phyloP scores from a whole-genome alignment of 129 eudicot genomes.

The Tagetes patula region DNA sequence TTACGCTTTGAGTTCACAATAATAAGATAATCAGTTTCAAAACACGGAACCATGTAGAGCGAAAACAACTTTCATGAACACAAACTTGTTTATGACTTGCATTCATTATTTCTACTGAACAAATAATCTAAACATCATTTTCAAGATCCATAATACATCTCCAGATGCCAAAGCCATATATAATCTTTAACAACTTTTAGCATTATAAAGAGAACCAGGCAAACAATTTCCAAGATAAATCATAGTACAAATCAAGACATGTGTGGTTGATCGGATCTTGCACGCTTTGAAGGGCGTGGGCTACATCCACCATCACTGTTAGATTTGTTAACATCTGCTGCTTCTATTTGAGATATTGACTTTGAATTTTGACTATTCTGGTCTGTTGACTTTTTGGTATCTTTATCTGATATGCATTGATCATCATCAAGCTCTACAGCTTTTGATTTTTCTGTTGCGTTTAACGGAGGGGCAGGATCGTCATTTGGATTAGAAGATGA shows the following conservation, averaged over 20 bases:
- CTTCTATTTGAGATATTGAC: slow-evolving; percentile 30
- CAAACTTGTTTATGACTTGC: slow-evolving; percentile 27
- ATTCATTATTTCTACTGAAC: slow-evolving; percentile 28
- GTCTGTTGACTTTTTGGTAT: slow-evolving; percentile 17
- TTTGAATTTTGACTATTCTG: slow-evolving; percentile 24
- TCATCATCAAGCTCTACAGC: slow-evolving; percentile 27
- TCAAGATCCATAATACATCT: slow-evolving; percentile 33
- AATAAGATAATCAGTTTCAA: neutral
- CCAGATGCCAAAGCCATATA: slow-evolving; percentile 32
- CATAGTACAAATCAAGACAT: slow-evolving; percentile 27
- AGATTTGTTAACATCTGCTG: slow-evolving; percentile 24
- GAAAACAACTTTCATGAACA: slow-evolving; percentile 9
- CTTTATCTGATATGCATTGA: slow-evolving; percentile 24
- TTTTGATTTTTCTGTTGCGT: slow-evolving; percentile 29
- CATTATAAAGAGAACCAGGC: slow-evolving; percentile 22
- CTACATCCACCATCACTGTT: slow-evolving; percentile 30
- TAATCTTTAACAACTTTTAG: slow-evolving; percentile 14
- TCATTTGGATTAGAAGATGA: slow-evolving; percentile 46
- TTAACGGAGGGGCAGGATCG: slow-evolving; percentile 18
- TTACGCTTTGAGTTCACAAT: neutral
- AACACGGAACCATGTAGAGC: neutral
- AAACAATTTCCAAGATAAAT: slow-evolving; percentile 26
- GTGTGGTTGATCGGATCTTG: slow-evolving; percentile 43
- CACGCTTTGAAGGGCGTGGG: slow-evolving; percentile 54
- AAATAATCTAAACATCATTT: slow-evolving; percentile 25